These are phyloP conservation scores for Penicillium verrucosum DNA, from an alignment of 2,329 filamentous ascomycete genomes.

Conservation along the genomic window DNA sequence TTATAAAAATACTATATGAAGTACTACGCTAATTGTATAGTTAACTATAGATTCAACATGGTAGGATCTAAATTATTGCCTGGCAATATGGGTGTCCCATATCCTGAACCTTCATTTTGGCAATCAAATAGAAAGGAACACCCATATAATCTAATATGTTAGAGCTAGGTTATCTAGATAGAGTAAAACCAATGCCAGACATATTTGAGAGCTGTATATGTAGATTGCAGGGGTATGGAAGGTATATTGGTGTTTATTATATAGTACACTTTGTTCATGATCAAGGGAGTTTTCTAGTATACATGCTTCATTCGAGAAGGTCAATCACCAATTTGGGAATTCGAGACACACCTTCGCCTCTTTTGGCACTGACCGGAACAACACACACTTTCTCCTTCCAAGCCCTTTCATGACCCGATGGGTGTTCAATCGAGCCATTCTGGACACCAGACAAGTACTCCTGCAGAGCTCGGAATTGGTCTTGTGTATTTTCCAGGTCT, in stretches of 20 bases:
- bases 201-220: background rate
- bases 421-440: constrained; percentile 63
- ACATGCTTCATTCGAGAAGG: constrained; percentile 35
- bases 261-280: constrained; percentile 11
- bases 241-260: background rate
- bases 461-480: constrained; percentile 69
- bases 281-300: constrained; percentile 9
- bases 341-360: constrained; percentile 72
- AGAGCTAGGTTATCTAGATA: background rate
- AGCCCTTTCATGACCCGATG: constrained; percentile 67
- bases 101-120: background rate
- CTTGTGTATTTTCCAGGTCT: constrained; percentile 73
- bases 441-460: constrained; percentile 67
- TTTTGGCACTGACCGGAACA: constrained; percentile 86
- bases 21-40: too few relatives aligned
- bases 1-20: too few relatives aligned
- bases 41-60: too few relatives aligned
- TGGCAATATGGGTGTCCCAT: too few relatives aligned
- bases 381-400: constrained; percentile 58
- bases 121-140: background rate
- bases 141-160: background rate
- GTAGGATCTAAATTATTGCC: too few relatives aligned
- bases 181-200: background rate
- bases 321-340: constrained; percentile 44
- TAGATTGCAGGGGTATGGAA: background rate